phyloP scores from a whole-genome alignment of 352 stramenopile genomes.

The Sclerospora graminicola region DNA sequence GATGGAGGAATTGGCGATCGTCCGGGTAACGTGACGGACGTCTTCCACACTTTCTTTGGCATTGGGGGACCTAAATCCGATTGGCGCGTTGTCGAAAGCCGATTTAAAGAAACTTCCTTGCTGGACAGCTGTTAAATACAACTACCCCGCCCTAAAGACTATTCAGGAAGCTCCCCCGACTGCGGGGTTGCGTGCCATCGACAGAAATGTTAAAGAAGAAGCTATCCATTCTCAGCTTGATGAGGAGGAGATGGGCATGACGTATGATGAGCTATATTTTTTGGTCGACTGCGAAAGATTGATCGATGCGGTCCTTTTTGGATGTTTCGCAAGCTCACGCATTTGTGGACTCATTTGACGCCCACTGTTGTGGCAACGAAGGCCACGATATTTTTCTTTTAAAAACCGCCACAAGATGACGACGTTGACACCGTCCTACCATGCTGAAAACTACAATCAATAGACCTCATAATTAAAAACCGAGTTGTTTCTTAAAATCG shows the following conservation, averaged over 20 bases:
- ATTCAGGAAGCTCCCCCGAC: constrained; percentile 93
- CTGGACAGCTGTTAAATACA: constrained; percentile 87
- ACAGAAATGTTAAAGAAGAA: constrained; percentile 43
- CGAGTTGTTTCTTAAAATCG: no score
- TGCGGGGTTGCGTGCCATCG: constrained; percentile 91
- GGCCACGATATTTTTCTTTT: constrained; percentile 94
- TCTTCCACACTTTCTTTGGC: no score
- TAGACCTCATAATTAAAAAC: no score
- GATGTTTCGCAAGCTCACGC: constrained; percentile 87
- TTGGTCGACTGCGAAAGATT: constrained; percentile 94
- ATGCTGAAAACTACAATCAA: constrained; percentile 96
- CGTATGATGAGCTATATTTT: constrained; percentile 95
- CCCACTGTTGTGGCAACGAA: constrained; percentile 74
- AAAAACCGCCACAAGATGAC: constrained; percentile 99
- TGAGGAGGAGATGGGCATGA: constrained; percentile 99
- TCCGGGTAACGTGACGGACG: no score
- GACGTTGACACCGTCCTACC: constrained; percentile 96
- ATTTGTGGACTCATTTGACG: constrained; percentile 83
- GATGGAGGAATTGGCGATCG: no score
- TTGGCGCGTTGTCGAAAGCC: constrained; percentile 92
- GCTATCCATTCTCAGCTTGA: constrained; percentile 91
- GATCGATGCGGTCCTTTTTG: constrained; percentile 90
- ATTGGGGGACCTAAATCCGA: constrained; percentile 99
- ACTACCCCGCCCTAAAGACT: constrained; percentile 85
- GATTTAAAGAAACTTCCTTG: constrained; percentile 96